Conservation (phyloP, 306 rosid species). For the Begonia masoniana region DNA sequence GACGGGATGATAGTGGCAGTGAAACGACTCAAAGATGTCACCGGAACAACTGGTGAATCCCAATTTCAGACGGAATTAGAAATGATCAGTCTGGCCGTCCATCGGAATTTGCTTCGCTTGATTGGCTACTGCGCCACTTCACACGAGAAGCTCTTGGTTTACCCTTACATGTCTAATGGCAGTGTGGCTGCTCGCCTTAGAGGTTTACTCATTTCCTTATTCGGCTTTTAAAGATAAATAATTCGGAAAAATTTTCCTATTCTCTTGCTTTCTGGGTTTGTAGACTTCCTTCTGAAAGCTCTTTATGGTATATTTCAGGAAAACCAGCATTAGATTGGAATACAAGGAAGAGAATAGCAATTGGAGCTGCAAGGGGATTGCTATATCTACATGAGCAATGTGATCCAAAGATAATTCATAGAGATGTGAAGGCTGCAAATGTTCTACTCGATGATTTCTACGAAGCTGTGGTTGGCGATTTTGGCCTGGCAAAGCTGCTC, state of each 20-base stretch:
- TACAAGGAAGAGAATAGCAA: conserved; percentile 83
- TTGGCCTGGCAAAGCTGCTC: conserved; percentile 96
- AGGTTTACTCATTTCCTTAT: conserved; percentile 28
- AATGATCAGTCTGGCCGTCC: conserved; percentile 97
- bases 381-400: conserved; percentile 91
- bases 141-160: conserved; percentile 80
- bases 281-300: too few relatives aligned
- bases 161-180: conserved; percentile 93
- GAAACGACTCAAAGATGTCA: conserved; percentile 82
- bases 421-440: conserved; percentile 98
- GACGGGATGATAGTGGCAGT: conserved; percentile 82
- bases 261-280: too few relatives aligned
- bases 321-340: conserved; percentile 94
- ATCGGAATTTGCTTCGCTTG: conserved; percentile 72
- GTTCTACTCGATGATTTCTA: conserved; percentile 77
- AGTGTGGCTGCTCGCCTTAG: conserved; percentile 90
- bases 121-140: conserved; percentile 79
- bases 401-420: conserved; percentile 94
- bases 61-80: conserved; percentile 90
- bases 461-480: conserved; percentile 93
- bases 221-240: neutral
- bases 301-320: conserved; percentile 24
- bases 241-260: too few relatives aligned
- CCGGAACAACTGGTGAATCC: conserved; percentile 78
- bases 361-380: conserved; percentile 97